Evolutionary conservation across 768 basidiomycete genomes (phyloP).

Genomic region (Pholiota microspora): DNA sequence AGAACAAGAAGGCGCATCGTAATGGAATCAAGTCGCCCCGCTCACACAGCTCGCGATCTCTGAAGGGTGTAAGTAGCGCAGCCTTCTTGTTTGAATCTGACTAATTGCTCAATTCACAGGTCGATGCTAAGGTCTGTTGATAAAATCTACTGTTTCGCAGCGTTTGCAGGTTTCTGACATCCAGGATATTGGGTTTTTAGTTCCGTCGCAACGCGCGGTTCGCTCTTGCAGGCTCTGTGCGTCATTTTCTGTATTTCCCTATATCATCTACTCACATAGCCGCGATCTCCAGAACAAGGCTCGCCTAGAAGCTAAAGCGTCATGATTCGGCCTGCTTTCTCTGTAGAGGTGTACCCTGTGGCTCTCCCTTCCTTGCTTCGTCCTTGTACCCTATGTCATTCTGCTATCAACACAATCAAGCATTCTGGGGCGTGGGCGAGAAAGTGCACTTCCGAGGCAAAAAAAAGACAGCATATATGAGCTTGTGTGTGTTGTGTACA

Average conservation of each 20-base stretch:
- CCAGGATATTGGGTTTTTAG: constrained; percentile 41
- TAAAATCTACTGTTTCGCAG: constrained; percentile 1
- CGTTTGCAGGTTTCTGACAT: constrained; percentile 6
- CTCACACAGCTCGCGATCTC: constrained; percentile 69
- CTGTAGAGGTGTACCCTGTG: not conserved
- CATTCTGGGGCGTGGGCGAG: not conserved
- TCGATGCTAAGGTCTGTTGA: constrained; percentile 71
- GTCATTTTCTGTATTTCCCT: constrained; percentile 24
- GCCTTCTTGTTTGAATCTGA: constrained; percentile 4
- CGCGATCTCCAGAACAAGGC: constrained; percentile 54
- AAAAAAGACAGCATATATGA: too few species aligned
- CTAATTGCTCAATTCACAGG: constrained; percentile 37
- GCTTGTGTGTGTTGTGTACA: too few species aligned
- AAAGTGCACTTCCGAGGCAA: not conserved
- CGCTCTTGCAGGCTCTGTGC: constrained; percentile 73
- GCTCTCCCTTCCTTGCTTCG: not conserved
- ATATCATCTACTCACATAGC: constrained; percentile 2
- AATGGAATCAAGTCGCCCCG: constrained; percentile 93
- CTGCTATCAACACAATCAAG: constrained; percentile 5
- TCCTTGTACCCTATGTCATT: not conserved
- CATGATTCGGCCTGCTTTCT: constrained; percentile 16
- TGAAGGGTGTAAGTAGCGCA: constrained; percentile 81
- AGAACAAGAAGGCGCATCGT: constrained; percentile 94
- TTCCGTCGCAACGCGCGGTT: constrained; percentile 82
- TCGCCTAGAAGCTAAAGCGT: constrained; percentile 53